These are phyloP conservation scores for Trichoderma parareesei DNA, from an alignment of 495 filamentous ascomycete genomes.

Conservation along the genomic window DNA sequence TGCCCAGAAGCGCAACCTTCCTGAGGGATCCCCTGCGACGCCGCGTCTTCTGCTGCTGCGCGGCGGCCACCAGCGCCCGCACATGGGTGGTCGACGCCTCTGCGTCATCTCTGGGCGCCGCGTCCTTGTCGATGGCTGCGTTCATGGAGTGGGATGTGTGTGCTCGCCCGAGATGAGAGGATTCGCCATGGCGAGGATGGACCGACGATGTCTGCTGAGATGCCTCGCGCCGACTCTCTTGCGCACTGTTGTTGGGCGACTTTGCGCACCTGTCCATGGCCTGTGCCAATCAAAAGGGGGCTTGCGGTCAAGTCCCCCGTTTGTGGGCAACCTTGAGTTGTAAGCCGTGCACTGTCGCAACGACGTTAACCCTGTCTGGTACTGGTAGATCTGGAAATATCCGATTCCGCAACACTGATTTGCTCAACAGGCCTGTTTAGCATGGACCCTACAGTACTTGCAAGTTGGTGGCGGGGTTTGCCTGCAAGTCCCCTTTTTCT, in stretches of 20 bases:
- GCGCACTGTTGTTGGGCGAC: not conserved
- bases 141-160: not conserved
- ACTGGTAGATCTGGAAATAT: not conserved
- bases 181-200: not conserved
- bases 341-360: not conserved
- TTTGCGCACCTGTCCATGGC: not conserved
- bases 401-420: not conserved
- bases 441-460: not conserved
- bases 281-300: not conserved
- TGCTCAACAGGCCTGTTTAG: no score
- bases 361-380: no score
- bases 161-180: not conserved
- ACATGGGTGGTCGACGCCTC: conserved; percentile 10
- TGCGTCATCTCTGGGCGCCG: not conserved
- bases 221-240: not conserved
- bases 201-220: not conserved
- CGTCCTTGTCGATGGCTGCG: not conserved
- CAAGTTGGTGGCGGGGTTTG: not conserved
- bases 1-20: conserved; percentile 70
- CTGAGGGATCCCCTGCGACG: conserved; percentile 70
- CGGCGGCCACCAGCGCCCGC: conserved; percentile 45
- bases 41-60: conserved; percentile 60
- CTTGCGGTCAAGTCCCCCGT: not conserved
- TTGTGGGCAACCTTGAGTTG: not conserved
- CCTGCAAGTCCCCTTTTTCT: not conserved